Evolutionary conservation across 2,329 filamentous ascomycete species (phyloP), one percentile per base, ranked within the genome.

Genomic region (Tolypocladium ovalisporum): DNA sequence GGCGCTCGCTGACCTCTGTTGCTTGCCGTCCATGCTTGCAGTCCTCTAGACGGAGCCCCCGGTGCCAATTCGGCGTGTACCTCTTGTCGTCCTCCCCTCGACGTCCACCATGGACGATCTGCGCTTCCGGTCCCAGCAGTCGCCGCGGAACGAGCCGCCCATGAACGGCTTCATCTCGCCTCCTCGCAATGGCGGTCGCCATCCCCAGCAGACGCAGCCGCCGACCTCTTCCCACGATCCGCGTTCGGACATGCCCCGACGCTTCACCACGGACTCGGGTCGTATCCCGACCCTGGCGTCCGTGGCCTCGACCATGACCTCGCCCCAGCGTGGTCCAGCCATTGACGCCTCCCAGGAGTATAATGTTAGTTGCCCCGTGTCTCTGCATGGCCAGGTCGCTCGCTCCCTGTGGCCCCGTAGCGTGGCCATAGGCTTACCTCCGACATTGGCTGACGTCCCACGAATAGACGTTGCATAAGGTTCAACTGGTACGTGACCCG

Each of bases 201-300:
- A 85, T 71, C 78, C 76, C 62, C 81, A 81, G 56, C 66, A 68
- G 55, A 56, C 62, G n/a, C 53, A 68, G 54, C 56, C 61, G 34
- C 53, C 27, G 19, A 24, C 54, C 19, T 52, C 54, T 13, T 52
- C 81, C 62, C 81, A 84, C 71, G 90, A 96, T 69, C 82, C 82
- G 63, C 86, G 92, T 73, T 83, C 84, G 62, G 86, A 85, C 65
- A 79, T 97, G 70, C 90, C 92, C 73, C 87, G 93, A 68, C 88
- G 93, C 69, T 97, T 97, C 75, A 97, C 93, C 62, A 94, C 92
- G 58, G 95, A 96, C 75, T 86, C 89, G 75, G 81, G 90, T 74
- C 82, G 91, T 80, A 78, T 93, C 74, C 87, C 88, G 72, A 90
- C 88, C 70, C 77, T 89, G 73, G 83, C 80, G 58, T 81, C 83